phyloP scores from a whole-genome alignment of 257 asterid genomes.

The Phtheirospermum japonicum region DNA sequence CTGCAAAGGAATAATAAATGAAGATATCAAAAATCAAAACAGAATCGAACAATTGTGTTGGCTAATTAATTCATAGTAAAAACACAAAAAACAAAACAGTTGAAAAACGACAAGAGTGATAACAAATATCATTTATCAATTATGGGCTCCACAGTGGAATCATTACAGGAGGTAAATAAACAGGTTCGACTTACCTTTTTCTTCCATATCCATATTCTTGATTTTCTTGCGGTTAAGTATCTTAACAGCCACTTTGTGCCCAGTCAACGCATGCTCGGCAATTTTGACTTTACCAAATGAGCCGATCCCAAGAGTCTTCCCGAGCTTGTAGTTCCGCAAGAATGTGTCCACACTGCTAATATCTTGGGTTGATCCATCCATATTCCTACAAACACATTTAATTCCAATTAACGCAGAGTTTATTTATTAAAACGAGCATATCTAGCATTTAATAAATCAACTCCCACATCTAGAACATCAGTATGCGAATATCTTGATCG shows the following conservation, averaged over 20 bases:
- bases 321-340: slow-evolving; percentile 80
- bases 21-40: neutral
- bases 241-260: slow-evolving; percentile 90
- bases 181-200: slow-evolving; percentile 51
- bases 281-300: slow-evolving; percentile 87
- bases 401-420: slow-evolving; percentile 14
- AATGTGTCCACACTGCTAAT: slow-evolving; percentile 63
- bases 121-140: neutral
- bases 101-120: neutral
- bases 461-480: neutral
- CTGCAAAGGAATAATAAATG: slow-evolving; percentile 41
- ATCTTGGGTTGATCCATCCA: slow-evolving; percentile 70
- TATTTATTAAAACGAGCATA: neutral
- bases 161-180: slow-evolving; percentile 15
- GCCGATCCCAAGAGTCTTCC: slow-evolving; percentile 91
- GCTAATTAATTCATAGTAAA: neutral
- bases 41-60: neutral
- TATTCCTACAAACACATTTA: slow-evolving; percentile 36
- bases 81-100: neutral
- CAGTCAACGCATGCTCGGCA: slow-evolving; percentile 80
- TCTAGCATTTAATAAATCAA: neutral
- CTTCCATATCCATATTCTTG: slow-evolving; percentile 93
- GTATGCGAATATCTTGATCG: neutral
- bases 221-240: slow-evolving; percentile 89
- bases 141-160: neutral